These are phyloP conservation scores for Silene conica DNA, from an alignment of 148 eudicot species.

Conservation along the genomic window DNA sequence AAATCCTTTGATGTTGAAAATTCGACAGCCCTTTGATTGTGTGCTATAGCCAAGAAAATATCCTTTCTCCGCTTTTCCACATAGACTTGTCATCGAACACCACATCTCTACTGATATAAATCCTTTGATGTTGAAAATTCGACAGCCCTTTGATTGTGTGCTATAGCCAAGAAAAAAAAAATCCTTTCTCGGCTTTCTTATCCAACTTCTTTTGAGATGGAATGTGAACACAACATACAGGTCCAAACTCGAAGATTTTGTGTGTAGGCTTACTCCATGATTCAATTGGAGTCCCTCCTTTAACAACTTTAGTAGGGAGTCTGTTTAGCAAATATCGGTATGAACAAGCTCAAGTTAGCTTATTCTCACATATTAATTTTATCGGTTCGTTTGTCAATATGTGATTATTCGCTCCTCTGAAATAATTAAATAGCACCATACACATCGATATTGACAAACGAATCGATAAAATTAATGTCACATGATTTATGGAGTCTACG, in stretches of 20 bases:
- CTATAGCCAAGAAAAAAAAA: slow-evolving; percentile 14
- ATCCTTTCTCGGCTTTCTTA: slow-evolving; percentile 2
- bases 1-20: neutral
- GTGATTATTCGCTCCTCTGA: neutral
- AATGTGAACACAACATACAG: neutral
- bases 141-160: slow-evolving; percentile 18
- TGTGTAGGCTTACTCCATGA: slow-evolving; percentile 12
- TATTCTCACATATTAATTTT: neutral
- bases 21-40: slow-evolving; percentile 18
- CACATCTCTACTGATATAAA: too few relatives aligned
- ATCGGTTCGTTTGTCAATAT: neutral
- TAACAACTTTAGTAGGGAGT: neutral
- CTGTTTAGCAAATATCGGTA: slow-evolving; percentile 12
- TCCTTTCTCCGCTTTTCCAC: slow-evolving; percentile 1
- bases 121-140: slow-evolving; percentile 7
- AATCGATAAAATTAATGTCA: too few relatives aligned
- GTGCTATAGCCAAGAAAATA: slow-evolving; percentile 10
- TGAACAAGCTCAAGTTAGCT: neutral
- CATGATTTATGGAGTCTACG: too few relatives aligned
- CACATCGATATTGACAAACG: too few relatives aligned
- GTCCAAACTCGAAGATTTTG: neutral
- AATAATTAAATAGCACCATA: too few relatives aligned
- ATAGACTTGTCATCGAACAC: too few relatives aligned
- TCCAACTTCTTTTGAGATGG: slow-evolving; percentile 13
- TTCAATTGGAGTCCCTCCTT: slow-evolving; percentile 15